Evolutionary conservation across 2,329 filamentous ascomycete genomes (phyloP).

Genomic region (Trichoderma koningiopsis): DNA sequence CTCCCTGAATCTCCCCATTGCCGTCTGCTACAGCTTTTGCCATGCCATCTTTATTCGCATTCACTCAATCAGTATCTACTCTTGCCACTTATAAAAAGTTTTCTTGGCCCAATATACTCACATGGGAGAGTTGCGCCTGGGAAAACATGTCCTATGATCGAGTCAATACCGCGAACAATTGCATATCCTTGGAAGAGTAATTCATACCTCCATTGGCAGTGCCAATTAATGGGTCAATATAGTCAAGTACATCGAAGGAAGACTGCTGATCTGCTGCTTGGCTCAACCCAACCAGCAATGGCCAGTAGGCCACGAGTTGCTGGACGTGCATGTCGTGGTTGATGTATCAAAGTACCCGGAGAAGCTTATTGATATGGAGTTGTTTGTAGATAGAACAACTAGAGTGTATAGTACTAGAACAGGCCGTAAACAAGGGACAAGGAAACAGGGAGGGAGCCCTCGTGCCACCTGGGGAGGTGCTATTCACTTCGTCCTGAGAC

Average conservation of each 20-base stretch:
- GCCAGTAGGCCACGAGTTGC: slow-evolving; percentile 21
- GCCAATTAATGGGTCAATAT: slow-evolving; percentile 61
- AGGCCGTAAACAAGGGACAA: background rate
- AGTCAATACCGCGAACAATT: background rate
- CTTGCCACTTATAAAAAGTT: no score
- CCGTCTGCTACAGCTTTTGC: slow-evolving; percentile 33
- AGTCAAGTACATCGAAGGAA: slow-evolving; percentile 33
- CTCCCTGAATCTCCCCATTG: slow-evolving; percentile 47
- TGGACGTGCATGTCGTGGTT: slow-evolving; percentile 11
- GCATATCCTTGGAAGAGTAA: background rate
- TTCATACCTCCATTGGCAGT: slow-evolving; percentile 56
- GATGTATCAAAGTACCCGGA: background rate
- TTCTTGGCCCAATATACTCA: background rate
- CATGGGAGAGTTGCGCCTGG: slow-evolving; percentile 54
- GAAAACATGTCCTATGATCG: slow-evolving; percentile 47
- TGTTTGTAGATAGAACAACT: background rate
- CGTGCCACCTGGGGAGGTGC: background rate
- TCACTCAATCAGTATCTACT: background rate
- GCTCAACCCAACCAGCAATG: slow-evolving; percentile 11
- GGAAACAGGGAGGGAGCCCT: background rate
- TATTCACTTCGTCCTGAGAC: background rate
- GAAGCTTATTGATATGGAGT: background rate
- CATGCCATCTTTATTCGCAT: slow-evolving; percentile 33
- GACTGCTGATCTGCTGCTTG: slow-evolving; percentile 16
- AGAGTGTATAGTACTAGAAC: background rate